Percentiles rank a stretch among this genome's conserved stretches.
These are phyloP conservation scores for Pseudopithomyces chartarum DNA, from an alignment of 2,329 filamentous ascomycete genomes.

Conservation along the genomic window DNA sequence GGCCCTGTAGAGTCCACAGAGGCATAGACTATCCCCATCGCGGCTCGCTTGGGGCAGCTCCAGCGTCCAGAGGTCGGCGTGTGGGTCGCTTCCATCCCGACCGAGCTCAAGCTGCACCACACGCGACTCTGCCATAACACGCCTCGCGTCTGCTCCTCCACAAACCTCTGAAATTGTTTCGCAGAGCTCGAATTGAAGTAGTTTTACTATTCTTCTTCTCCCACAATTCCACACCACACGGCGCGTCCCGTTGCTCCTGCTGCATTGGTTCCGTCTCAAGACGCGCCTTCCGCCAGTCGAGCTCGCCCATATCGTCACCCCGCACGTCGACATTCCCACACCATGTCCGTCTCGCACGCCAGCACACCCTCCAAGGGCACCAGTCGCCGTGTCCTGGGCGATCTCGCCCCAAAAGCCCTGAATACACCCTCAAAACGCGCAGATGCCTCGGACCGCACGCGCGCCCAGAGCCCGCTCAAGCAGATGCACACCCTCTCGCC, in stretches of 20 bases:
- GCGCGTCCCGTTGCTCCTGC: neutral
- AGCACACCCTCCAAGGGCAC: slow-evolving; percentile 35
- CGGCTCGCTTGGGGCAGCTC: neutral
- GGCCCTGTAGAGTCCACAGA: too few species aligned
- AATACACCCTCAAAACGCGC: slow-evolving; percentile 38
- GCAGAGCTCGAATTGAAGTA: neutral
- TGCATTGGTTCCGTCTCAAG: slow-evolving; percentile 6
- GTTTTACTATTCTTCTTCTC: neutral
- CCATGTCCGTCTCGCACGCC: slow-evolving; percentile 24
- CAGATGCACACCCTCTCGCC: slow-evolving; percentile 34
- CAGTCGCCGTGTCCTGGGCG: slow-evolving; percentile 41
- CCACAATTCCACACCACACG: neutral
- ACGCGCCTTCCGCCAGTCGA: slow-evolving; percentile 13
- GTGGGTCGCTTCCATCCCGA: neutral
- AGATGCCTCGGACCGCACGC: slow-evolving; percentile 27
- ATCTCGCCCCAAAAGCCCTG: slow-evolving; percentile 39
- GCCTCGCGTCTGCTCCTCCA: neutral
- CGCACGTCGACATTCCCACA: slow-evolving; percentile 28
- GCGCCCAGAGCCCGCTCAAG: slow-evolving; percentile 42
- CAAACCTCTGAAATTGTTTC: neutral
- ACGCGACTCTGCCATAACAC: neutral
- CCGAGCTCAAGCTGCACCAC: neutral
- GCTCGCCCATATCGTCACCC: slow-evolving; percentile 9
- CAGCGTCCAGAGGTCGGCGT: neutral
- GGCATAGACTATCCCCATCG: neutral